Percentiles rank a stretch among this genome's conserved stretches.
These are phyloP conservation scores for Clausena lansium DNA, from an alignment of 345 rosid species.

Conservation along the genomic window DNA sequence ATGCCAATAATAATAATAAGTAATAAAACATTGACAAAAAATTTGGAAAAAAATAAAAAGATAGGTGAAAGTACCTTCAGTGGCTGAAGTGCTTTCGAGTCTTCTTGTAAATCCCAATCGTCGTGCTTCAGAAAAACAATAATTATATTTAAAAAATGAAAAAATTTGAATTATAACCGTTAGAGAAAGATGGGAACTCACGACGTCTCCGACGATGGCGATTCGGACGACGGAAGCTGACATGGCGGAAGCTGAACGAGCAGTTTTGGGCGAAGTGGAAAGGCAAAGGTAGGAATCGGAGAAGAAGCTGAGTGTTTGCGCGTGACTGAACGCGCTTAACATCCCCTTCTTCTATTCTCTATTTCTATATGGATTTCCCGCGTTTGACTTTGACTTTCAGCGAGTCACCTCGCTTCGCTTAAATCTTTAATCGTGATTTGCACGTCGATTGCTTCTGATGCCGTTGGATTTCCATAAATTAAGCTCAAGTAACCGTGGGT, in stretches of 20 bases:
- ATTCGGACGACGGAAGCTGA: slow-evolving; percentile 42
- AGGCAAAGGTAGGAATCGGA: slow-evolving; percentile 2
- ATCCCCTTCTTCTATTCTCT: neutral
- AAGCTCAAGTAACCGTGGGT: neutral
- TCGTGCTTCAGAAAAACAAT: slow-evolving; percentile 52
- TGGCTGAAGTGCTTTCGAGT: slow-evolving; percentile 66
- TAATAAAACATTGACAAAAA: neutral
- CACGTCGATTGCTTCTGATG: too few relatives aligned
- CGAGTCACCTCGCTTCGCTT: too few relatives aligned
- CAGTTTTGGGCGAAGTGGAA: slow-evolving; percentile 13
- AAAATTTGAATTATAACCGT: neutral
- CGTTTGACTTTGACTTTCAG: neutral
- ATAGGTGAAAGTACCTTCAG: slow-evolving; percentile 44
- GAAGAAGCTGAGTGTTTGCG: slow-evolving; percentile 3
- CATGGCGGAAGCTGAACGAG: slow-evolving; percentile 30
- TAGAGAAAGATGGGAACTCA: slow-evolving; percentile 27
- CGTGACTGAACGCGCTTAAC: slow-evolving; percentile 29
- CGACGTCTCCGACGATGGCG: slow-evolving; percentile 65
- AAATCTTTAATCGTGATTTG: too few relatives aligned
- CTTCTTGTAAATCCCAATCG: slow-evolving; percentile 70
- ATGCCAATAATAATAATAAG: neutral
- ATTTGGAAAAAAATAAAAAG: neutral
- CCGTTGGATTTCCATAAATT: neutral
- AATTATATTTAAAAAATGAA: neutral
- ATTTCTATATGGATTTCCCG: neutral